phyloP scores from a whole-genome alignment of 306 rosid genomes.

The Gleditsia sinensis region DNA sequence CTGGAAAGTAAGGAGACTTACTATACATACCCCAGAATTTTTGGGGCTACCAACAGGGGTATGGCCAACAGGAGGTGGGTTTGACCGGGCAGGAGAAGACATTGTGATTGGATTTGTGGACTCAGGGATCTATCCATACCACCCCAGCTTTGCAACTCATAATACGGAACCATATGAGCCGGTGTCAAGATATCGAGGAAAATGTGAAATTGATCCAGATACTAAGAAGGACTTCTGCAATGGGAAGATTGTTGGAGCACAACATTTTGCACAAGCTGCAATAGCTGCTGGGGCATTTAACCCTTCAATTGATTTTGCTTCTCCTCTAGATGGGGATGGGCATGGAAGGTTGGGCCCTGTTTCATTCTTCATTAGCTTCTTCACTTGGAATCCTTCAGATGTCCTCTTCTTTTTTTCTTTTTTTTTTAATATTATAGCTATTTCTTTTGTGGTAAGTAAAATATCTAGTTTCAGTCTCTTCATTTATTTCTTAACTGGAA shows the following conservation, averaged over 20 bases:
- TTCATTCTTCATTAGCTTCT: conserved; percentile 26
- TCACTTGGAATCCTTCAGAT: conserved; percentile 2
- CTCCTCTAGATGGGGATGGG: conserved; percentile 98
- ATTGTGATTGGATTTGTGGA: conserved; percentile 97
- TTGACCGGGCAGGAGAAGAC: conserved; percentile 96
- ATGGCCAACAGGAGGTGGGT: conserved; percentile 99
- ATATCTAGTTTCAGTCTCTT: background rate
- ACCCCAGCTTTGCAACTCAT: conserved; percentile 84
- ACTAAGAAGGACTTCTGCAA: conserved; percentile 85
- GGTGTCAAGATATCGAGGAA: conserved; percentile 81
- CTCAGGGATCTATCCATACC: conserved; percentile 91
- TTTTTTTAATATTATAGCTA: background rate
- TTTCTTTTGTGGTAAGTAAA: background rate
- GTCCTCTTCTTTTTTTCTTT: too few species aligned
- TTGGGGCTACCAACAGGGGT: conserved; percentile 99
- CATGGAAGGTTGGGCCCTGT: conserved; percentile 84
- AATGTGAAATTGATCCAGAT: conserved; percentile 88
- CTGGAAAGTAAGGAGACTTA: conserved; percentile 92
- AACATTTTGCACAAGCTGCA: conserved; percentile 97
- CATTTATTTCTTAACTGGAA: background rate
- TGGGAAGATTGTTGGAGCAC: conserved; percentile 98
- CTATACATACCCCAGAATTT: conserved; percentile 97
- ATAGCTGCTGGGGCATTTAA: conserved; percentile 94
- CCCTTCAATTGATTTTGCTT: conserved; percentile 88
- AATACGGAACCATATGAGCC: conserved; percentile 82